Conservation (phyloP, 495 filamentous ascomycete genomes). For the Aeminium ludgeri region DNA sequence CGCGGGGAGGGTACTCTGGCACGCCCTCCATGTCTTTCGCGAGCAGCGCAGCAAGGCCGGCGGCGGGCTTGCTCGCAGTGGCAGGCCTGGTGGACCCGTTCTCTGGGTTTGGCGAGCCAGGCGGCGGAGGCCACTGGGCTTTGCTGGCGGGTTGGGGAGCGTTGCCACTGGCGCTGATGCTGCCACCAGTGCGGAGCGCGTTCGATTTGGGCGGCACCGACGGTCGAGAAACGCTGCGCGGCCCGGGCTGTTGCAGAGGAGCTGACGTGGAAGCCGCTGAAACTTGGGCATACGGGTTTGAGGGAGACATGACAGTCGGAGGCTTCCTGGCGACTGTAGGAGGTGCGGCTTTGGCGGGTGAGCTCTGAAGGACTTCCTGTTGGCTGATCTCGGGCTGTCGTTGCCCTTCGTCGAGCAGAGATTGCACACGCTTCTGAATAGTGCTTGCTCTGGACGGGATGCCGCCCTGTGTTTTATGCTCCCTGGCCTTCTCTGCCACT, state of each 20-base stretch:
- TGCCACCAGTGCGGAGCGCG: slow-evolving; percentile 33
- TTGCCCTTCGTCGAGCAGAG: slow-evolving; percentile 62
- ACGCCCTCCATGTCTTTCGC: slow-evolving; percentile 16
- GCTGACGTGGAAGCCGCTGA: slow-evolving; percentile 8
- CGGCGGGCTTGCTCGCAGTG: slow-evolving; percentile 2
- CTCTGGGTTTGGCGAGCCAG: background rate
- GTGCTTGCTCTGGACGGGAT: slow-evolving; percentile 30
- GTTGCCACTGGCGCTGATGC: slow-evolving; percentile 8
- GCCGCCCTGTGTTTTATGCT: slow-evolving; percentile 50
- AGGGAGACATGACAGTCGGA: background rate
- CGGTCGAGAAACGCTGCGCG: slow-evolving; percentile 19
- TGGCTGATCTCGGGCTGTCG: slow-evolving; percentile 27
- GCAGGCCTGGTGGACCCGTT: background rate
- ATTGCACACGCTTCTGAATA: slow-evolving; percentile 83
- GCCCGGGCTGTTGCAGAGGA: slow-evolving; percentile 2
- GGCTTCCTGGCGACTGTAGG: slow-evolving; percentile 6
- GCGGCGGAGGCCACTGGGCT: slow-evolving; percentile 1
- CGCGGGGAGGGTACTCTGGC: slow-evolving; percentile 10
- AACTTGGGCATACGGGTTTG: slow-evolving; percentile 1
- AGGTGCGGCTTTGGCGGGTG: slow-evolving; percentile 2
- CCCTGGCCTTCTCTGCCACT: slow-evolving; percentile 83
- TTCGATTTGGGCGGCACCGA: slow-evolving; percentile 45
- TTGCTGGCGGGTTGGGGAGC: slow-evolving; percentile 8
- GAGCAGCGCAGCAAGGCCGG: slow-evolving; percentile 10
- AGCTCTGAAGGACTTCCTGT: background rate